A percentile compares a stretch with the other conserved stretches of the same genome.
phyloP scores from a whole-genome alignment of 169 alveolate genomes.

The Plasmodium blacklocki region DNA sequence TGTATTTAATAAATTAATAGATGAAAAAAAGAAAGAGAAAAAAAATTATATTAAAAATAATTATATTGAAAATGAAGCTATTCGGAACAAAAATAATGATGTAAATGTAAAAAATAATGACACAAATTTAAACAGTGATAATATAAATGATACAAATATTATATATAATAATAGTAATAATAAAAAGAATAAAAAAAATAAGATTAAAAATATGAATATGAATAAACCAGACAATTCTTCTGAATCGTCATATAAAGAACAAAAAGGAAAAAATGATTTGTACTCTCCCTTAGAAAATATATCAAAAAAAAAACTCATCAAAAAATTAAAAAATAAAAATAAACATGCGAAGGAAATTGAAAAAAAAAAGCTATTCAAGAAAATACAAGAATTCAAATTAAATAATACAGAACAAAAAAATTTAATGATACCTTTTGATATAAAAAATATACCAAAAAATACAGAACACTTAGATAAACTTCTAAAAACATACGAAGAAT shows the following conservation, averaged over 20 bases:
- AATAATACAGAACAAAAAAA: constrained; percentile 33
- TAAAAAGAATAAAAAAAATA: not conserved
- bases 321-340: constrained; percentile 46
- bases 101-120: constrained; percentile 3
- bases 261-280: constrained; percentile 4
- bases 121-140: not conserved
- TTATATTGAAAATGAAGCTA: not conserved
- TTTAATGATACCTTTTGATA: constrained; percentile 61
- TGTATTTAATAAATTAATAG: not conserved
- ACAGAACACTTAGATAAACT: constrained; percentile 51
- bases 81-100: not conserved
- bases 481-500: constrained; percentile 56
- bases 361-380: constrained; percentile 68
- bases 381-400: constrained; percentile 73
- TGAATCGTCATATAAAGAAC: not conserved
- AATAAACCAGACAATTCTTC: not conserved
- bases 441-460: constrained; percentile 34
- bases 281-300: constrained; percentile 21
- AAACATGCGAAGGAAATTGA: constrained; percentile 56
- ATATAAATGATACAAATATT: too few species aligned
- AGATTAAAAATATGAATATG: too few species aligned
- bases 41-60: not conserved
- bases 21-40: not conserved
- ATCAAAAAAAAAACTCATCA: constrained; percentile 52
- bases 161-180: not conserved